Evolutionary conservation across 306 rosid species (phyloP).

Genomic region (Inga oerstediana): DNA sequence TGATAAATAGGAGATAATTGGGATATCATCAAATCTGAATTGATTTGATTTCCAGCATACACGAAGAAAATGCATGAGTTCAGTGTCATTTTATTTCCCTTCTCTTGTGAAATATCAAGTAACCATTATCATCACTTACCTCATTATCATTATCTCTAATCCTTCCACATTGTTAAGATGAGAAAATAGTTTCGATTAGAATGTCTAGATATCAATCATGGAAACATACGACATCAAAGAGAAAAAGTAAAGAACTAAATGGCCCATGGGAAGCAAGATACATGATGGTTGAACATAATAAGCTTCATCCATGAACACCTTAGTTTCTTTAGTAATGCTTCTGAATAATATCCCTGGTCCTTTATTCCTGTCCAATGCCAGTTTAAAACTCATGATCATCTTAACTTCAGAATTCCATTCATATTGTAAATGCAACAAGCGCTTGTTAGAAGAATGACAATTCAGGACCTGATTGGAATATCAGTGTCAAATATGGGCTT

Average conservation of each 20-base stretch:
- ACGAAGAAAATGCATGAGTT: not conserved
- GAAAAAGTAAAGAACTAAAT: not conserved
- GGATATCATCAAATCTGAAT: too few species aligned
- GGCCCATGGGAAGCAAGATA: not conserved
- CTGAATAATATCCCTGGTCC: not conserved
- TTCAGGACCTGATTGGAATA: not conserved
- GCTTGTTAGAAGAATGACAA: not conserved
- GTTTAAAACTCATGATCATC: not conserved
- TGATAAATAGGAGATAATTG: too few species aligned
- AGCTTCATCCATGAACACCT: not conserved
- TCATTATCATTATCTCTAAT: not conserved
- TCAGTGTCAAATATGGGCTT: not conserved
- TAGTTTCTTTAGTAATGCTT: not conserved
- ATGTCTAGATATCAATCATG: not conserved
- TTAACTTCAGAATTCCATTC: not conserved
- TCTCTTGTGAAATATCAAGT: not conserved
- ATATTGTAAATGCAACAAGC: not conserved
- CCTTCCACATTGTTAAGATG: not conserved
- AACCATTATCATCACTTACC: not conserved
- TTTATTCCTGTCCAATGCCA: not conserved
- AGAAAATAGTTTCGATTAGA: not conserved
- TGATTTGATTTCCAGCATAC: too few species aligned
- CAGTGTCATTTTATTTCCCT: not conserved
- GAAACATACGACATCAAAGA: not conserved
- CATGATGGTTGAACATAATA: not conserved